Evolutionary conservation across 306 rosid species (phyloP).

Genomic region (Carpinus viminea): DNA sequence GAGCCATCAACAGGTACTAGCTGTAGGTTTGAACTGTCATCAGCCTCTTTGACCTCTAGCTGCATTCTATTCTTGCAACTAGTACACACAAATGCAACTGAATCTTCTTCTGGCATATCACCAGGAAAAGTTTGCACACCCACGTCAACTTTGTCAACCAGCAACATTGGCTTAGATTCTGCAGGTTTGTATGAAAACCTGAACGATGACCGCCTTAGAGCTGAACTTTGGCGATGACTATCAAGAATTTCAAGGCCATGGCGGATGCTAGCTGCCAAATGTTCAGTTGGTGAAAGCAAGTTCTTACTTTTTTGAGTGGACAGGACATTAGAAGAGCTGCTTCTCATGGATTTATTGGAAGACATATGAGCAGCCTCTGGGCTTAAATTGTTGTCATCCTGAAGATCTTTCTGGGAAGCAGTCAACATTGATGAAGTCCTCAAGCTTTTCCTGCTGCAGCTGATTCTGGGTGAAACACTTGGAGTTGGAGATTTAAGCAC

Average conservation of each 20-base stretch:
- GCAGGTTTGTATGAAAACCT: constrained; percentile 73
- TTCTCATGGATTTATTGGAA: constrained; percentile 31
- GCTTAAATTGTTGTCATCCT: constrained; percentile 39
- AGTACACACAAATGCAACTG: constrained; percentile 53
- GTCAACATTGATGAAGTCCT: constrained; percentile 69
- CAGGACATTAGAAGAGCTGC: constrained; percentile 39
- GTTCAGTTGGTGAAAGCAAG: constrained; percentile 54
- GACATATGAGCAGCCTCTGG: constrained; percentile 34
- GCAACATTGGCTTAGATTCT: constrained; percentile 53
- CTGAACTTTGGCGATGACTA: constrained; percentile 61
- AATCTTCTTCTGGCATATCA: constrained; percentile 47
- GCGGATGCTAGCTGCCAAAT: constrained; percentile 89
- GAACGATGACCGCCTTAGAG: constrained; percentile 67
- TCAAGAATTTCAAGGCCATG: constrained; percentile 88
- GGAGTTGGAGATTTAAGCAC: constrained; percentile 77
- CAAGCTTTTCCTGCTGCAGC: constrained; percentile 85
- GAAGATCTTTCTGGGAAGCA: constrained; percentile 68
- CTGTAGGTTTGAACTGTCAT: constrained; percentile 62
- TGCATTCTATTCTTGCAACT: constrained; percentile 65
- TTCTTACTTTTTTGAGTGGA: constrained; percentile 51
- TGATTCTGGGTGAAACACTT: constrained; percentile 83
- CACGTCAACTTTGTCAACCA: constrained; percentile 60
- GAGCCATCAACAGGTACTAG: constrained; percentile 65
- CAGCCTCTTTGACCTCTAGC: constrained; percentile 49
- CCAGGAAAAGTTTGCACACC: constrained; percentile 69